phyloP scores from a whole-genome alignment of 148 eudicot species.

The Camellia sinensis region DNA sequence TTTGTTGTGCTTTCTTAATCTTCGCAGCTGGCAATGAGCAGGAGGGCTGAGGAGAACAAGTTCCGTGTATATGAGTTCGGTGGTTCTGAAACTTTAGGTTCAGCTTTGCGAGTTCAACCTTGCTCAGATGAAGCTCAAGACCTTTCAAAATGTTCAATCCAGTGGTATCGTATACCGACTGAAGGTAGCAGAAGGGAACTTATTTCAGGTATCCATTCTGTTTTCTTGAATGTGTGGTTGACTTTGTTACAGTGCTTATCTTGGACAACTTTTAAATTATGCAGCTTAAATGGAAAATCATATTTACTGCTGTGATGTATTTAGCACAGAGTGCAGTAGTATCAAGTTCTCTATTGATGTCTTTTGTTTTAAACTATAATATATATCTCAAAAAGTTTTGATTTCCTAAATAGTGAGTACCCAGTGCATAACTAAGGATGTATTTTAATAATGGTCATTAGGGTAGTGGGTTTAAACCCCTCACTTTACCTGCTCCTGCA shows the following conservation, averaged over 20 bases:
- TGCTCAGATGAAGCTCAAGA: slow-evolving; percentile 70
- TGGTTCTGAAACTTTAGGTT: slow-evolving; percentile 75
- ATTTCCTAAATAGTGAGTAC: background rate
- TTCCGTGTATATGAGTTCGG: slow-evolving; percentile 56
- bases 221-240: background rate
- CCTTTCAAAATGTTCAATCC: slow-evolving; percentile 76
- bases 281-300: background rate
- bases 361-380: background rate
- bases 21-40: slow-evolving; percentile 76
- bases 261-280: background rate
- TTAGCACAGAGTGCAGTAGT: slow-evolving; percentile 1
- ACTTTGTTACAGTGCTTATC: background rate
- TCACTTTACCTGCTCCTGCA: too few species aligned
- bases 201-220: slow-evolving; percentile 58
- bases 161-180: slow-evolving; percentile 83
- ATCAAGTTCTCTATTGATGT: background rate
- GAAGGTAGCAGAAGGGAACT: slow-evolving; percentile 80
- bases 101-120: slow-evolving; percentile 64
- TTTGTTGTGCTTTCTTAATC: background rate
- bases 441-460: too few species aligned
- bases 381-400: too few species aligned
- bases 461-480: too few species aligned
- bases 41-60: slow-evolving; percentile 73
- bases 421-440: background rate
- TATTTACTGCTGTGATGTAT: background rate